phyloP scores from a whole-genome alignment of 2,329 filamentous ascomycete species.

The Coleophoma cylindrospora region DNA sequence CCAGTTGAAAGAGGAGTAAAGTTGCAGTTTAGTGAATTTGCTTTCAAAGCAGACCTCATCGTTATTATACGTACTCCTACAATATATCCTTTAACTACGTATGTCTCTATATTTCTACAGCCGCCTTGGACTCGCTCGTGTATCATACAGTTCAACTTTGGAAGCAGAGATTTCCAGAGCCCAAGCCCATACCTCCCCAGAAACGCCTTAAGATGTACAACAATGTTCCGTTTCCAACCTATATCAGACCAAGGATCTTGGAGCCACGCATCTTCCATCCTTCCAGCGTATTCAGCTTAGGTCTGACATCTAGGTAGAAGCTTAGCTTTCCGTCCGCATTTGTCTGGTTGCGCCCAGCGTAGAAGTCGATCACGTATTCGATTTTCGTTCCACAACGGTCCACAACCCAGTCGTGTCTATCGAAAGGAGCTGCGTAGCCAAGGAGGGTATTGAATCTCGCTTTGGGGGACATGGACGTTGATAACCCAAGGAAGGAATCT shows the following conservation, averaged over 20 bases:
- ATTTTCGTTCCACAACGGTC: constrained; percentile 81
- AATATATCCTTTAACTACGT: background rate
- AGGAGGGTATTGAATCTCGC: constrained; percentile 78
- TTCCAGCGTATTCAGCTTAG: constrained; percentile 65
- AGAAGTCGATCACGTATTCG: constrained; percentile 98
- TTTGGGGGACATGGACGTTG: constrained; percentile 67
- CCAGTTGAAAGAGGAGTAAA: background rate
- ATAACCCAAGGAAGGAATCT: constrained; percentile 76
- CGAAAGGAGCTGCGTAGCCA: constrained; percentile 90
- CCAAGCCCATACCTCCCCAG: too few species aligned
- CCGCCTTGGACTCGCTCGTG: background rate
- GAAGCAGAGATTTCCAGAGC: background rate
- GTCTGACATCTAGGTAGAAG: constrained; percentile 64
- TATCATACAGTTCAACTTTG: background rate
- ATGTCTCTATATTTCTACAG: background rate
- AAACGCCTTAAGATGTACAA: too few species aligned
- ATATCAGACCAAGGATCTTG: constrained; percentile 45
- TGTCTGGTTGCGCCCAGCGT: constrained; percentile 58
- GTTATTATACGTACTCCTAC: background rate
- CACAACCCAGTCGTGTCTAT: constrained; percentile 95
- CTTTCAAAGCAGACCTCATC: too few species aligned
- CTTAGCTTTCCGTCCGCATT: constrained; percentile 41
- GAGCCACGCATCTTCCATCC: constrained; percentile 61
- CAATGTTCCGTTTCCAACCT: background rate
- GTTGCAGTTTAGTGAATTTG: too few species aligned